Percentiles rank a stretch among this genome's conserved stretches.
Evolutionary conservation across 2,329 filamentous ascomycete genomes (phyloP).

Genomic region (Lasiodiplodia citricola): DNA sequence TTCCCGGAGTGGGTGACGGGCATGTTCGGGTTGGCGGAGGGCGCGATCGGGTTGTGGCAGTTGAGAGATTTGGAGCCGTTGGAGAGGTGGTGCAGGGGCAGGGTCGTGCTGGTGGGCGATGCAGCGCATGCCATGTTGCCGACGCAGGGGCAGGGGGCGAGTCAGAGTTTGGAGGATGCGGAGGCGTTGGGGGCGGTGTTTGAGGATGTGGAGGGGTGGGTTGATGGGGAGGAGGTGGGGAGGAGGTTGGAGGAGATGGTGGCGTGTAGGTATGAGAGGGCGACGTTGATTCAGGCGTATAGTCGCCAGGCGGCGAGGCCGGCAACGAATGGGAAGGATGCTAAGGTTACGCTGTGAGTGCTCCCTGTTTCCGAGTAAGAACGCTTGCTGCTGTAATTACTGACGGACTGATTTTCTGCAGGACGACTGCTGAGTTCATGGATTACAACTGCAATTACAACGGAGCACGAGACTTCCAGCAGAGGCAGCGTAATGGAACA

Average conservation of each 20-base stretch:
- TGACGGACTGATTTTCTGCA: neutral
- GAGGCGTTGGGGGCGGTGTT: constrained; percentile 46
- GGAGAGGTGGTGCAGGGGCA: constrained; percentile 51
- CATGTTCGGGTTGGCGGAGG: constrained; percentile 39
- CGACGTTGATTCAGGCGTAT: constrained; percentile 49
- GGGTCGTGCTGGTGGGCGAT: constrained; percentile 62
- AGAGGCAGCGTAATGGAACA: constrained; percentile 12
- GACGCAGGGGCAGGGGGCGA: constrained; percentile 60
- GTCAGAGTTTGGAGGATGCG: constrained; percentile 62
- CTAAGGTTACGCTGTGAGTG: constrained; percentile 32
- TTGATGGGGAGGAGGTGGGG: constrained; percentile 25
- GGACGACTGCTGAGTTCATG: constrained; percentile 49
- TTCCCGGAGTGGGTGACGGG: constrained; percentile 50
- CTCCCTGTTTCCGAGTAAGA: constrained; percentile 31
- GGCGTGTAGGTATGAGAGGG: constrained; percentile 39
- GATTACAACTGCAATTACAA: constrained; percentile 48
- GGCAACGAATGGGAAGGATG: constrained; percentile 39
- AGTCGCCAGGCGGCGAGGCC: constrained; percentile 51
- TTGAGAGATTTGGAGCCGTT: constrained; percentile 52
- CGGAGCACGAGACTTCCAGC: constrained; percentile 43
- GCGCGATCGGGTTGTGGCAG: constrained; percentile 51
- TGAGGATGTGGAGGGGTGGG: constrained; percentile 7
- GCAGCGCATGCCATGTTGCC: constrained; percentile 63
- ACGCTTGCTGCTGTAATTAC: constrained; percentile 30
- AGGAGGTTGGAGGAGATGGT: constrained; percentile 9